Base-by-base conservation (phyloP, 176 grass and related monocot genomes). In the Tillandsia fasciculata region DNA sequence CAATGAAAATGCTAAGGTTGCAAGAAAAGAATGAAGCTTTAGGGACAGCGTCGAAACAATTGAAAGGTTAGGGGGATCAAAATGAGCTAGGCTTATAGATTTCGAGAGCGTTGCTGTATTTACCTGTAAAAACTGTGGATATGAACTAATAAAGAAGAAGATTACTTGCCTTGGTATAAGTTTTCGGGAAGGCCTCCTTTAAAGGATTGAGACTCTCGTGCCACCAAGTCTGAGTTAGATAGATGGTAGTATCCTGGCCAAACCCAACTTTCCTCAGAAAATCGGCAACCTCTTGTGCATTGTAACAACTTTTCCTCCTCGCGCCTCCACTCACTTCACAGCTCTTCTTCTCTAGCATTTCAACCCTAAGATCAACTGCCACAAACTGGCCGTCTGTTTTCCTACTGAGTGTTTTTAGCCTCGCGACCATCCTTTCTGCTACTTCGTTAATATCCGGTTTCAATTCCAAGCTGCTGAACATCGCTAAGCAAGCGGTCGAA, bases 181-280 rank as follows among this genome's bases (percentile, higher is more conserved):
- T 96, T 80, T 83, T 76, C 42, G 84, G 87, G 49, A 90, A 96
- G 33, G 70, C 79, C 76, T 85, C 77, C 73, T 87, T 96, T 28
- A 90, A 73, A 65, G 77, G 66, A 74, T 80, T 83, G 53, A 96
- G 68, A 49, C 65, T 81, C 54, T 87, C 79, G 76, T 85, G 82
- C 91, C 87, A 87, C 87, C 79, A 83, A 3, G 82, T 87, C 77
- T 96, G 83, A 20, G 91, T 96, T 57, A 96, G 74, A 78, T 96
- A 96, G 59, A 96, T 78, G 22, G 85, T 84, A 52, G 87, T 75
- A 65, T 96, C 78, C 52, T 64, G 79, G 69, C 71, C 56, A 64
- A 90, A 90, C 49, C 87, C 79, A 65, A 96, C 64, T 52, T 81
- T 87, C 76, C 79, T 85, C 49, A 96, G 67, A 74, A 96, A 90